phyloP scores from a whole-genome alignment of 2,329 filamentous ascomycete species.

The Aquanectria penicillioides region DNA sequence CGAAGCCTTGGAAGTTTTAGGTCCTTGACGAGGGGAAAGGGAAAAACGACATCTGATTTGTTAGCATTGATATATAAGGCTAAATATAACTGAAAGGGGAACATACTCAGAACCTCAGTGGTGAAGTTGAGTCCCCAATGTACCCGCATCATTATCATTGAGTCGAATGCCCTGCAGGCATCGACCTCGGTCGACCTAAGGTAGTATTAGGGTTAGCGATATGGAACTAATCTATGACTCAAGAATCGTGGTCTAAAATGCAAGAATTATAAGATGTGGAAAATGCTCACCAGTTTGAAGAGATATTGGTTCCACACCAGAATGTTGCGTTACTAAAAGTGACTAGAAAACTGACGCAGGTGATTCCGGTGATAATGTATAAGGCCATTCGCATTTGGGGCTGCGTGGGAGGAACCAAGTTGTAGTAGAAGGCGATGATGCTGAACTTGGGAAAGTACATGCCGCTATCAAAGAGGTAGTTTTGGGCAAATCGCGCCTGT shows the following conservation, averaged over 20 bases:
- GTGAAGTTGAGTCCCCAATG: slow-evolving; percentile 37
- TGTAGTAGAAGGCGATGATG: slow-evolving; percentile 38
- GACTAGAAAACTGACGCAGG: slow-evolving; percentile 19
- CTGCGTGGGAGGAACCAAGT: slow-evolving; percentile 29
- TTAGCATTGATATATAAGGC: neutral
- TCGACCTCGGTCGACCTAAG: neutral
- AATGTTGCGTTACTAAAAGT: slow-evolving; percentile 34
- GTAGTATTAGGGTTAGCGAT: neutral
- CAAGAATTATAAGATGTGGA: neutral
- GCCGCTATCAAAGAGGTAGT: slow-evolving; percentile 40
- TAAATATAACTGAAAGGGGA: no score
- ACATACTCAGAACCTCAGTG: slow-evolving; percentile 36
- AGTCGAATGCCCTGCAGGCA: slow-evolving; percentile 27
- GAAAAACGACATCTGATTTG: slow-evolving; percentile 30
- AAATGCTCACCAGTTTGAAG: slow-evolving; percentile 34
- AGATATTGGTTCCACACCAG: slow-evolving; percentile 35
- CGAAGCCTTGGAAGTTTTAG: slow-evolving; percentile 27
- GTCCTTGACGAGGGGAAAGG: slow-evolving; percentile 31
- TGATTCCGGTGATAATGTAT: slow-evolving; percentile 26
- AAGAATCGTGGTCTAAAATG: no score
- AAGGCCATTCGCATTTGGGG: slow-evolving; percentile 29
- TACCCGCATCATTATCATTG: slow-evolving; percentile 32
- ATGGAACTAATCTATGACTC: no score
- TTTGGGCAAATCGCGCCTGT: slow-evolving; percentile 33
- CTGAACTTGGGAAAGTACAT: slow-evolving; percentile 40